Base-by-base conservation (phyloP, 352 stramenopile species). In the Pythium dissimile region DNA sequence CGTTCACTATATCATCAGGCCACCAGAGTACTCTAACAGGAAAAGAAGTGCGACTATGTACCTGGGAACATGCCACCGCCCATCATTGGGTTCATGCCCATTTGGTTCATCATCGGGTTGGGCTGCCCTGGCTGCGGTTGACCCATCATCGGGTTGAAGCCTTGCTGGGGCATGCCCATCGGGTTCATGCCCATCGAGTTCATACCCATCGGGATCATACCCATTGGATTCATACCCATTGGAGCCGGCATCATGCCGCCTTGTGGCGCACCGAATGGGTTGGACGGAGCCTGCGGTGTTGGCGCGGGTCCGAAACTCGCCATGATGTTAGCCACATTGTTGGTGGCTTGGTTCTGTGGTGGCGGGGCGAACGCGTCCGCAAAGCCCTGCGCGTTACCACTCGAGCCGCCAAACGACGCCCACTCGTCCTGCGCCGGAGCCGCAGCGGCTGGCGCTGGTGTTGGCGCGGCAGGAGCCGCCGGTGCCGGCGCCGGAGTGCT, bases 281-380 rank as follows among this genome's bases (percentile, higher is more conserved):
- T 57, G 39, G 62, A 31, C 45, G 72, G 35, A 52, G 67, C 44
- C 20, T 44, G 58, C 11, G 66, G 65, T 1, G 64, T 32, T 11
- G 67, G 53, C 1, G 69, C 21, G 8, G 58, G 49, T 10, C 79
- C 84, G 41, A 94, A 94, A 63, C 75, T 94, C 12, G 84, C 82
- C 84, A 94, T 94, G 66, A 94, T 94, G 66, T 83, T 92, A 44
- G 82, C 82, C 74, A 92, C 87, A 41, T 87, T 84, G 67, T 87
- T 89, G 41, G 72, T 62, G 52, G 85, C 78, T 54, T 87, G 77
- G 49, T 78, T 72, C 6, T 64, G 52, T 32, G 41, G 26, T 21
- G 68, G 67, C n/a, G 73, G 34, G 5, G 70, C 66, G 32, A 90
- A 91, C 15, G 74, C 71, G 34, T 91, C 77, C 0, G 51, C 45